These are phyloP conservation scores for Cnidoscolus chayamansa DNA, from an alignment of 441 rosid species.

Conservation along the genomic window DNA sequence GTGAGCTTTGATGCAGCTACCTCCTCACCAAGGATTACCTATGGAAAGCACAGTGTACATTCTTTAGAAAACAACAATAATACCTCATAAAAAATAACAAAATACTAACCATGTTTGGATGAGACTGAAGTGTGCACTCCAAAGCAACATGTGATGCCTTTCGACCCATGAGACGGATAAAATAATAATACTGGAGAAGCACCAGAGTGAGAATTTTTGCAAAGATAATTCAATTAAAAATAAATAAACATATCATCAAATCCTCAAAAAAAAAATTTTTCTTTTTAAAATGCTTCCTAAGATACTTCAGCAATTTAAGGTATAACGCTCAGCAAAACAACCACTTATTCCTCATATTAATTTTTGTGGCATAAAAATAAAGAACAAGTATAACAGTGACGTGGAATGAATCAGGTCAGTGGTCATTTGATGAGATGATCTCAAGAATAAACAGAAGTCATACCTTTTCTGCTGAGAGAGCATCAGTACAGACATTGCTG, in stretches of 20 bases:
- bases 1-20: conserved; percentile 98
- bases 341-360: background rate
- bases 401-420: background rate
- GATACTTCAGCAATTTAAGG: background rate
- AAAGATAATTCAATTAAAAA: background rate
- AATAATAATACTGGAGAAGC: conserved; percentile 78
- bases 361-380: conserved; percentile 1
- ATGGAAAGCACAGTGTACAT: conserved; percentile 20
- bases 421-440: background rate
- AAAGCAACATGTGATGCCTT: conserved; percentile 98
- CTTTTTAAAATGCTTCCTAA: background rate
- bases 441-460: conserved; percentile 1
- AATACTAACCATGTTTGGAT: conserved; percentile 83
- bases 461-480: conserved; percentile 99
- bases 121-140: conserved; percentile 98
- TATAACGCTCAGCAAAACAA: background rate
- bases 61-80: background rate
- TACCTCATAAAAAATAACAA: background rate
- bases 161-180: conserved; percentile 96
- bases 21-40: conserved; percentile 97
- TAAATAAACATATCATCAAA: background rate
- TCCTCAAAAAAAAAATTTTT: background rate
- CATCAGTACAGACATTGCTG: conserved; percentile 96
- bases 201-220: conserved; percentile 5
- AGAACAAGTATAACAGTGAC: too few species aligned